Percentiles rank a stretch among this genome's conserved stretches.
Conservation (phyloP, 768 basidiomycete genomes). For the Serendipita vermifera region DNA sequence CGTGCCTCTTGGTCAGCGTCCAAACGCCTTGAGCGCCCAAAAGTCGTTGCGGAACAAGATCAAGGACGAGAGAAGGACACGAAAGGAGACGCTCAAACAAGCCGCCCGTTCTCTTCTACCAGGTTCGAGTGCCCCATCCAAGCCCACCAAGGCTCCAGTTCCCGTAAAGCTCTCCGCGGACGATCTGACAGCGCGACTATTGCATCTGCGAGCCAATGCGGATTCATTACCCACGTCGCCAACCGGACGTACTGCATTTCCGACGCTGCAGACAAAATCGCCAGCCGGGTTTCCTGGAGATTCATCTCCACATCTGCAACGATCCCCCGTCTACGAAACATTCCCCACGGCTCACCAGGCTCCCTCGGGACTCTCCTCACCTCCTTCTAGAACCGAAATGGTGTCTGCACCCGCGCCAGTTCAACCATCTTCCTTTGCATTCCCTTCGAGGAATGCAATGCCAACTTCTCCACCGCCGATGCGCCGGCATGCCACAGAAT, state of each 20-base stretch:
- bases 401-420: not conserved
- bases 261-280: not conserved
- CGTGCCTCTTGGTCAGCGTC: constrained; percentile 68
- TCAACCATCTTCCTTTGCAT: not conserved
- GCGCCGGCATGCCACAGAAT: not conserved
- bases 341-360: no score
- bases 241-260: constrained; percentile 1
- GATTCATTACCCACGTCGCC: not conserved
- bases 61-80: constrained; percentile 45
- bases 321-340: no score
- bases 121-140: constrained; percentile 17
- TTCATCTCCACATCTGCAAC: no score
- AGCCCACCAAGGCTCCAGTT: constrained; percentile 14
- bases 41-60: constrained; percentile 63
- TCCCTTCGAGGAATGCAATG: not conserved
- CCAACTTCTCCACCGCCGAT: not conserved
- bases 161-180: constrained; percentile 12
- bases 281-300: no score
- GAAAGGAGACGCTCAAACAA: constrained; percentile 10
- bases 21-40: constrained; percentile 71
- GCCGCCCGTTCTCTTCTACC: constrained; percentile 15
- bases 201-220: not conserved
- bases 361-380: not conserved
- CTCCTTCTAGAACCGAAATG: not conserved
- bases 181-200: not conserved